Evolutionary conservation across 2,329 filamentous ascomycete species (phyloP).

Genomic region (Cyclaneusma minus): DNA sequence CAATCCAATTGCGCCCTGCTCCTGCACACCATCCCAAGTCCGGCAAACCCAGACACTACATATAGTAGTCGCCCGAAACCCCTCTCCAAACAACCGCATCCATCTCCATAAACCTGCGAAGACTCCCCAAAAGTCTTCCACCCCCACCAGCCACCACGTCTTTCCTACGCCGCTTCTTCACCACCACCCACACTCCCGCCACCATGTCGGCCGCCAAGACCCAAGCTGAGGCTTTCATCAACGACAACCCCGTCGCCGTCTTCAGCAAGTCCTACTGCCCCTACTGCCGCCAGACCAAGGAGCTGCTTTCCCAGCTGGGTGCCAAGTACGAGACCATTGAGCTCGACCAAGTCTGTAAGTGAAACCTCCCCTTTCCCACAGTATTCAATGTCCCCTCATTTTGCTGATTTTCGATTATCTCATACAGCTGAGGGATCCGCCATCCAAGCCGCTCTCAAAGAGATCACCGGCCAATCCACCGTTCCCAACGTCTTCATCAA

Average conservation of each 20-base stretch:
- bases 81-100: too few species aligned
- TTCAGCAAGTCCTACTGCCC: slow-evolving; percentile 98
- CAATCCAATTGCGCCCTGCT: too few species aligned
- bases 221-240: slow-evolving; percentile 75
- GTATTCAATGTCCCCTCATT: neutral
- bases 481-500: slow-evolving; percentile 94
- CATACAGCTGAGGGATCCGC: slow-evolving; percentile 59
- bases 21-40: too few species aligned
- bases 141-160: slow-evolving; percentile 40
- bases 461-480: slow-evolving; percentile 70
- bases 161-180: slow-evolving; percentile 60
- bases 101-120: too few species aligned
- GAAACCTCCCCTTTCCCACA: neutral
- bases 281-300: slow-evolving; percentile 73
- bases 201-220: slow-evolving; percentile 70
- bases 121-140: too few species aligned
- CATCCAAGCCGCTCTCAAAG: slow-evolving; percentile 68
- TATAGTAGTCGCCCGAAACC: too few species aligned
- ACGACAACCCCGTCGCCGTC: slow-evolving; percentile 80
- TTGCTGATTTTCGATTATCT: neutral
- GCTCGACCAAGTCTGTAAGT: slow-evolving; percentile 70
- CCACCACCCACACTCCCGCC: slow-evolving; percentile 38
- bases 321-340: slow-evolving; percentile 66
- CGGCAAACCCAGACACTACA: too few species aligned
- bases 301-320: slow-evolving; percentile 49